These are phyloP conservation scores for Microsporum ferrugineum DNA, from an alignment of 2,329 filamentous ascomycete genomes.

Conservation along the genomic window DNA sequence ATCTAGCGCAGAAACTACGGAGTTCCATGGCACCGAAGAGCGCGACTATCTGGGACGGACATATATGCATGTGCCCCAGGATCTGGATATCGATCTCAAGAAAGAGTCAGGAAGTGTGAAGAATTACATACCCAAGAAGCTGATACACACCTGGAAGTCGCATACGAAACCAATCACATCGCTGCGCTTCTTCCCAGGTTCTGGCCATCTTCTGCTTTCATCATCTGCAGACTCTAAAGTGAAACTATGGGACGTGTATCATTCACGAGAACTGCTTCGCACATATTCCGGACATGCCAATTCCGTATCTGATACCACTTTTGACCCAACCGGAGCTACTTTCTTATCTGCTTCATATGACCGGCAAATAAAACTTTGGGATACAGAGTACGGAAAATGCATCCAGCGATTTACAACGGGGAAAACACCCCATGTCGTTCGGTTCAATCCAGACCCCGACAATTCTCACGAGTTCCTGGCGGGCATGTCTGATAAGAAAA, in stretches of 20 bases:
- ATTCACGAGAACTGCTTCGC: slow-evolving; percentile 74
- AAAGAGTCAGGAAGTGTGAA: slow-evolving; percentile 70
- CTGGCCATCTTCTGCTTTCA: slow-evolving; percentile 79
- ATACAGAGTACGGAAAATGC: slow-evolving; percentile 87
- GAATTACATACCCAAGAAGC: slow-evolving; percentile 91
- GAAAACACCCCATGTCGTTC: slow-evolving; percentile 87
- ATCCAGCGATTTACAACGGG: slow-evolving; percentile 81
- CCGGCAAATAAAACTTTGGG: slow-evolving; percentile 94
- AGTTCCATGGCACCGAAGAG: slow-evolving; percentile 72
- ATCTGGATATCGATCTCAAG: slow-evolving; percentile 71
- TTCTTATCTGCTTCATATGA: slow-evolving; percentile 92
- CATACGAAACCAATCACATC: slow-evolving; percentile 79
- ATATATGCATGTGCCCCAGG: slow-evolving; percentile 94
- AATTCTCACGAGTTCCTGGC: slow-evolving; percentile 82
- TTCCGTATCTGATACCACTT: slow-evolving; percentile 77
- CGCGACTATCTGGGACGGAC: slow-evolving; percentile 91
- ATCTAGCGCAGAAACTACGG: slow-evolving; percentile 64
- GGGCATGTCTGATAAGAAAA: slow-evolving; percentile 98
- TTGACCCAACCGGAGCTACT: slow-evolving; percentile 67
- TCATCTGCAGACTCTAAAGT: slow-evolving; percentile 83
- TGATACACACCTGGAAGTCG: slow-evolving; percentile 78
- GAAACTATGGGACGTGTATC: slow-evolving; percentile 91
- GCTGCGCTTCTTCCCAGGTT: slow-evolving; percentile 76
- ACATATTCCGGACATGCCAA: slow-evolving; percentile 89
- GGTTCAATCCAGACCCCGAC: slow-evolving; percentile 74